Evolutionary conservation across 139 green algal species (phyloP), one percentile per base, ranked within the genome.

Genomic region (Chlorella ohadii): DNA sequence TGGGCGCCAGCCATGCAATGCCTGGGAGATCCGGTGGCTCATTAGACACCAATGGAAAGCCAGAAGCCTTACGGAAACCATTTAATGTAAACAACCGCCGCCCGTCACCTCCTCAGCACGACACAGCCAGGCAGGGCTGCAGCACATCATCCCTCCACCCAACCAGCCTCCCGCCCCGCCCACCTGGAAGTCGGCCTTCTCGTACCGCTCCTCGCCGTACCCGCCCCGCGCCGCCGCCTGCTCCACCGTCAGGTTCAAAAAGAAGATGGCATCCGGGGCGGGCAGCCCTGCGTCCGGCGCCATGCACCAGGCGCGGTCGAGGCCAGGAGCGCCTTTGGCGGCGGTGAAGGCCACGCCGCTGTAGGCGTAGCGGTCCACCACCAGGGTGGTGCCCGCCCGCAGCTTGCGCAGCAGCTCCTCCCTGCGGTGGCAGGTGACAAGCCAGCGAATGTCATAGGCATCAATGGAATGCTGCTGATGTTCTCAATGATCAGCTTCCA

Each of bases 281-380:
- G 94, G 94, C 63, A 99, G 89, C 0, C 93, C 94, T 3, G 59
- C 77, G 75, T 98, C 93, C 23, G 91, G 90, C 4, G 84, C 80
- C 84, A 92, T 95, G 88, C 94, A 97, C 95, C 95, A 97, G 1
- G 80, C 79, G 23, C 94, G 70, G 83, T 95, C 88, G 6, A 98
- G 85, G 38, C 92, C 93, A 28, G 90, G 87, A 9, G 89, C 1
- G 9, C 82, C 75, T 87, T 99, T 99, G 81, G 96, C 97, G 0
- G 94, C 90, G 0, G 94, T 97, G 88, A 98, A 99, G 0, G 95
- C 97, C 2, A 96, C 93, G 20, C 97, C 97, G 22, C 91, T 96
- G 88, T 95, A 98, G 3, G 93, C 92, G 80, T 99, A 99, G 19
- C 97, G 89, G 85, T 99, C 97, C 27, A 98, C 92, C 25, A 99